Percentiles rank a stretch among this genome's conserved stretches.
Evolutionary conservation across 106 monocot genomes (phyloP).

Genomic region (Dendrobium catenatum): DNA sequence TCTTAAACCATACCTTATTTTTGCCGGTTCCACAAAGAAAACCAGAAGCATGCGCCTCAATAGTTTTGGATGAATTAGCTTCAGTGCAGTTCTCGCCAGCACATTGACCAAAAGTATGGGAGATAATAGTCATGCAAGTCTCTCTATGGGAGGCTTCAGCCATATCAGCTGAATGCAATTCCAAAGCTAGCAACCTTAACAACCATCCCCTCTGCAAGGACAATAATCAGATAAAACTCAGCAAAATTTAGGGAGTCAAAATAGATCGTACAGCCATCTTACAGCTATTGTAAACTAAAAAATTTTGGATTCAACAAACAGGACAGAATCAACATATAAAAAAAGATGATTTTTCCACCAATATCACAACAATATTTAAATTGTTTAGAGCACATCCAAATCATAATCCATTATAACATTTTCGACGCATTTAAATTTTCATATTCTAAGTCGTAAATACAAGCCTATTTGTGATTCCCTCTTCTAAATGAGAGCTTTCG

Average conservation of each 20-base stretch:
- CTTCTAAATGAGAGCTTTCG: not conserved
- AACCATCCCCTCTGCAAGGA: slow-evolving; percentile 81
- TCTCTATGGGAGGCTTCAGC: slow-evolving; percentile 54
- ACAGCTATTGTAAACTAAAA: not conserved
- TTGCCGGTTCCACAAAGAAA: slow-evolving; percentile 21
- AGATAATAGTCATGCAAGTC: slow-evolving; percentile 63
- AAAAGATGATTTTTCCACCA: not conserved
- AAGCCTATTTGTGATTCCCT: not conserved
- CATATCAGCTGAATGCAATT: slow-evolving; percentile 83
- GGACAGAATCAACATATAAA: not conserved
- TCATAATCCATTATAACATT: not conserved
- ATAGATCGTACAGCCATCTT: not conserved
- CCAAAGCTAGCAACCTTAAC: slow-evolving; percentile 77
- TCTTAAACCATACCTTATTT: slow-evolving; percentile 42
- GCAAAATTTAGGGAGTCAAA: not conserved
- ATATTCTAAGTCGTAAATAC: not conserved
- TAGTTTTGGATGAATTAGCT: slow-evolving; percentile 11
- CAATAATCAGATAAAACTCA: not conserved
- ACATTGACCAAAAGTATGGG: slow-evolving; percentile 31
- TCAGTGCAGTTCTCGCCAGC: slow-evolving; percentile 16
- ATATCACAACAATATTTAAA: not conserved
- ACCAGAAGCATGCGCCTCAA: slow-evolving; percentile 9
- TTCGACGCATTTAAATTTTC: not conserved
- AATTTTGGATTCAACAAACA: not conserved
- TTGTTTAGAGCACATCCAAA: not conserved